phyloP scores from a whole-genome alignment of 2,329 filamentous ascomycete species.

The Ilyonectria sp. region DNA sequence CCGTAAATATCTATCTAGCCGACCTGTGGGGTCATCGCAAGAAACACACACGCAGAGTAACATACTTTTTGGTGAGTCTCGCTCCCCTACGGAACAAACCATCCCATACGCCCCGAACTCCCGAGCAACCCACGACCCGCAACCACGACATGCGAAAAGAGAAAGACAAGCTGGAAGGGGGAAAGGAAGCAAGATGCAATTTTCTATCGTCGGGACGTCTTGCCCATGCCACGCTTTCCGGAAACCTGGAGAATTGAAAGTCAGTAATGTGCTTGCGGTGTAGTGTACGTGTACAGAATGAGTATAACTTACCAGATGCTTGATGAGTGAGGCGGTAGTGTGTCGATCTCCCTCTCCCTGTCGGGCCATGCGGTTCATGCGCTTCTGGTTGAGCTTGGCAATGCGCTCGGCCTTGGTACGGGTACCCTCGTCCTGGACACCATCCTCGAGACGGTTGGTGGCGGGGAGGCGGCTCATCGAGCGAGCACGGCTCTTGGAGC shows the following conservation, averaged over 20 bases:
- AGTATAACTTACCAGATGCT: conserved; percentile 83
- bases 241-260: conserved; percentile 70
- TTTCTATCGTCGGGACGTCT: conserved; percentile 79
- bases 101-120: conserved; percentile 51
- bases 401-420: conserved; percentile 88
- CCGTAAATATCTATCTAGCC: conserved; percentile 44
- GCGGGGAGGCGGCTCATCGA: conserved; percentile 73
- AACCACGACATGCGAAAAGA: conserved; percentile 40
- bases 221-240: conserved; percentile 95
- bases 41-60: conserved; percentile 29
- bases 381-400: conserved; percentile 93
- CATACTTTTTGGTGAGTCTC: conserved; percentile 13
- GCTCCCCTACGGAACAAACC: conserved; percentile 34
- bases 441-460: conserved; percentile 80
- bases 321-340: conserved; percentile 83
- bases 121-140: conserved; percentile 47
- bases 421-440: conserved; percentile 77
- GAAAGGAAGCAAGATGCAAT: conserved; percentile 34
- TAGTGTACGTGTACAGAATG: conserved; percentile 1
- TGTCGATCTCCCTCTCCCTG: conserved; percentile 98
- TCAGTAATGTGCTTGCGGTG: conserved; percentile 25
- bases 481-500: conserved; percentile 80
- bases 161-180: conserved; percentile 42
- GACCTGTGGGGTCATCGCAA: conserved; percentile 39
- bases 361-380: conserved; percentile 98